phyloP scores from a whole-genome alignment of 2,329 filamentous ascomycete species.

The Fusarium graminum region DNA sequence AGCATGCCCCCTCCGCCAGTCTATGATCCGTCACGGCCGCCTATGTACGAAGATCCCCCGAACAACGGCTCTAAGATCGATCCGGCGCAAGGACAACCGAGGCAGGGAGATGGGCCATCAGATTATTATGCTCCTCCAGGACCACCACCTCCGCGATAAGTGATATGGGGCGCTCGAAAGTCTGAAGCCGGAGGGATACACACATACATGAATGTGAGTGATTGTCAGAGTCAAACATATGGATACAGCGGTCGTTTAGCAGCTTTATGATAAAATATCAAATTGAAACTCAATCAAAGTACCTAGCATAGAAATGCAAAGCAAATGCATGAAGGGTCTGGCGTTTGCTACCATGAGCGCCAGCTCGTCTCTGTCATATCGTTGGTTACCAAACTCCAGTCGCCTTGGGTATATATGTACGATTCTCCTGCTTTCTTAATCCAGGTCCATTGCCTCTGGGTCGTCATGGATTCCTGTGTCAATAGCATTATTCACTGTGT shows the following conservation, averaged over 20 bases:
- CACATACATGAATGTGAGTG: neutral
- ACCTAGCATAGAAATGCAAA: conserved; percentile 35
- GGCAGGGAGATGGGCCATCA: conserved; percentile 30
- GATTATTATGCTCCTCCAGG: conserved; percentile 61
- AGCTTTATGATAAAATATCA: conserved; percentile 23
- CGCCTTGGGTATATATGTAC: conserved; percentile 45
- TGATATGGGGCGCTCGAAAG: conserved; percentile 3
- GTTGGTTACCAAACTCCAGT: conserved; percentile 42
- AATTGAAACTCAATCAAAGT: conserved; percentile 30
- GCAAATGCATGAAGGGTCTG: conserved; percentile 11
- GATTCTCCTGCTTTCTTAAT: conserved; percentile 52
- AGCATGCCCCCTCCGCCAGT: conserved; percentile 66
- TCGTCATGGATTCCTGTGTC: conserved; percentile 55
- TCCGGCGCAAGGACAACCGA: conserved; percentile 59
- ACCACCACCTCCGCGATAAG: conserved; percentile 55
- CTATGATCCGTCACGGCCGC: conserved; percentile 70
- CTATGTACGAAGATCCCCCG: conserved; percentile 65
- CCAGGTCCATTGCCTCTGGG: conserved; percentile 76
- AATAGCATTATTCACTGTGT: conserved; percentile 20
- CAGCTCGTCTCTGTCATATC: conserved; percentile 7
- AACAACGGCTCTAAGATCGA: conserved; percentile 65
- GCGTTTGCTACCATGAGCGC: conserved; percentile 7
- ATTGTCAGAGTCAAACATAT: conserved; percentile 8
- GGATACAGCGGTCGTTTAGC: conserved; percentile 10
- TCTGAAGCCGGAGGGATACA: neutral